Conservation (phyloP, 2,329 filamentous ascomycete genomes). For the Falciphora oryzae region DNA sequence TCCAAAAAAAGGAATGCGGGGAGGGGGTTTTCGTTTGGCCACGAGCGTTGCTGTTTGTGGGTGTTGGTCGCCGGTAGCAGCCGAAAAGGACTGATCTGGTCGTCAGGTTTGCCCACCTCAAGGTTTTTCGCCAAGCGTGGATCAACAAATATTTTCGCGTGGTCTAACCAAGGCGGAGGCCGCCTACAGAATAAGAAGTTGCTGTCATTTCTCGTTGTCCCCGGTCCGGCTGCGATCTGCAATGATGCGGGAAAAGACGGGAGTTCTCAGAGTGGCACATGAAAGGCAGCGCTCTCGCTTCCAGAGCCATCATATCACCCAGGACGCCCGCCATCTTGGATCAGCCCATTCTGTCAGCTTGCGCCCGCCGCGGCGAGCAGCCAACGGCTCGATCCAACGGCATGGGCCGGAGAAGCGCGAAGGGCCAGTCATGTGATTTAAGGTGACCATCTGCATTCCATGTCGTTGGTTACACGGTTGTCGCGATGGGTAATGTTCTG, state of each 20-base stretch:
- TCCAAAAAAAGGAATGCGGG: neutral
- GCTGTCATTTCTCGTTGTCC: too few relatives aligned
- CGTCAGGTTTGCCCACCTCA: neutral
- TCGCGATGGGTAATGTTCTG: neutral
- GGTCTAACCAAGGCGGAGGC: too few relatives aligned
- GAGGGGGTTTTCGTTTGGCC: neutral
- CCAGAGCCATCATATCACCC: neutral
- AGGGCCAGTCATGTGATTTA: neutral
- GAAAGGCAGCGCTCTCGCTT: neutral
- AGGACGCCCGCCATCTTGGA: neutral
- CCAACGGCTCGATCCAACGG: neutral
- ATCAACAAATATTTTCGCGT: neutral
- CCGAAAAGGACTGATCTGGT: neutral
- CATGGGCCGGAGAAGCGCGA: too few relatives aligned
- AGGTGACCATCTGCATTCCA: neutral
- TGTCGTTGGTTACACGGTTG: neutral
- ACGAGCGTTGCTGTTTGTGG: neutral
- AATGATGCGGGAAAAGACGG: neutral
- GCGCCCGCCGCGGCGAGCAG: too few relatives aligned
- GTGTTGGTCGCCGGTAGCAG: neutral
- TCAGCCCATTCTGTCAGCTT: neutral
- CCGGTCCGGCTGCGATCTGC: too few relatives aligned
- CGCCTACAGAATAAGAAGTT: too few relatives aligned
- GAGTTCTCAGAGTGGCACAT: neutral
- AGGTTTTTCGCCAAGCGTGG: neutral